phyloP scores from a whole-genome alignment of 179 eudicot species.

The Silene coronaria region DNA sequence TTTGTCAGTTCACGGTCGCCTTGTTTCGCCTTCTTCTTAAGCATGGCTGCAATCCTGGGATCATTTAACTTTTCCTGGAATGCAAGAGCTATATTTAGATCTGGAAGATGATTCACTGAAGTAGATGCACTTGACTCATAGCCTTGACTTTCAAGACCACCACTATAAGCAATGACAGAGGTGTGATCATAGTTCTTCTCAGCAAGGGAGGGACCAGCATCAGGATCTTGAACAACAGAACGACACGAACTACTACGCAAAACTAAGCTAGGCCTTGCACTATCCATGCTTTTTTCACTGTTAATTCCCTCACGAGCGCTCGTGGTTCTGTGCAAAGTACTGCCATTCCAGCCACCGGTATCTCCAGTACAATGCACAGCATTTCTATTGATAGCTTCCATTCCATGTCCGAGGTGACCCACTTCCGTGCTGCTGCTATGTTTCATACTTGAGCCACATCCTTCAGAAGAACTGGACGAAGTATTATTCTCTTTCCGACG shows the following conservation, averaged over 20 bases:
- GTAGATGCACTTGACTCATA: conserved; percentile 79
- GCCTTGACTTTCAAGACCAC: conserved; percentile 92
- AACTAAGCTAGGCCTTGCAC: conserved; percentile 91
- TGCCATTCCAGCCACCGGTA: conserved; percentile 52
- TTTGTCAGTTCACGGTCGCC: conserved; percentile 74
- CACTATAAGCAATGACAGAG: conserved; percentile 62
- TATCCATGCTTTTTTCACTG: conserved; percentile 87
- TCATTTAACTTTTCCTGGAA: conserved; percentile 88
- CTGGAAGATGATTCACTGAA: conserved; percentile 66
- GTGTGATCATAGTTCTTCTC: conserved; percentile 58
- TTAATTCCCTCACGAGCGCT: conserved; percentile 66
- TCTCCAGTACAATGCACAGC: conserved; percentile 62
- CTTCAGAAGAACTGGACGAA: conserved; percentile 95
- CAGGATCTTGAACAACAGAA: conserved; percentile 80
- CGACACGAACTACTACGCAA: conserved; percentile 85
- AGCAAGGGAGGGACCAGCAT: conserved; percentile 56
- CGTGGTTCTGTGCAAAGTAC: conserved; percentile 30
- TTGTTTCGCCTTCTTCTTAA: conserved; percentile 60
- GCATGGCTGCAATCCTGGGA: conserved; percentile 73
- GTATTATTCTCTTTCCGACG: conserved; percentile 82
- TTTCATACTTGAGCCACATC: conserved; percentile 86
- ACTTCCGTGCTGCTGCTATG: conserved; percentile 96
- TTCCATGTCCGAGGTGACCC: conserved; percentile 70
- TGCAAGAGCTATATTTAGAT: conserved; percentile 68
- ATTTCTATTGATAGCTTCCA: conserved; percentile 30